Evolutionary conservation across 306 rosid species (phyloP).

Genomic region (Casuarina glauca): DNA sequence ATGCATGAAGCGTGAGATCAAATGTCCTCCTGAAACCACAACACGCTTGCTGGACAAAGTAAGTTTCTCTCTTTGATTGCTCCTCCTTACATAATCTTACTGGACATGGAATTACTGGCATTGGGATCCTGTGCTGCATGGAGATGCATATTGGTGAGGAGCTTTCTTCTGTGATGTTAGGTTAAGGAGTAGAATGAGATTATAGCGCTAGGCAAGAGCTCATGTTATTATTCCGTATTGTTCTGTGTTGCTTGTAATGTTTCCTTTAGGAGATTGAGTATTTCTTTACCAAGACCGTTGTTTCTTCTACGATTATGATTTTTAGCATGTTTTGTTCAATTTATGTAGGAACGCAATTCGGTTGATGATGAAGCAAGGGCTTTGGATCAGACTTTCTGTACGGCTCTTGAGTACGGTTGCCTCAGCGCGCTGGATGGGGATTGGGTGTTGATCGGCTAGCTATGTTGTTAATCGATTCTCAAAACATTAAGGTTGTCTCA

Average conservation of each 20-base stretch:
- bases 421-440: constrained; percentile 98
- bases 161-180: background rate
- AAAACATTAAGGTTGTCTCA: constrained; percentile 71
- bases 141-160: background rate
- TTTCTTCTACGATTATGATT: background rate
- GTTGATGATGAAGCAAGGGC: constrained; percentile 99
- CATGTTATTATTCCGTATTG: background rate
- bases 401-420: constrained; percentile 85
- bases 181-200: background rate
- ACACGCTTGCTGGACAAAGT: constrained; percentile 92
- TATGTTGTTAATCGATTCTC: constrained; percentile 84
- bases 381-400: constrained; percentile 82
- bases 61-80: constrained; percentile 3
- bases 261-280: background rate
- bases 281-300: background rate
- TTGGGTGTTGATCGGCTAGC: constrained; percentile 81
- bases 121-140: background rate
- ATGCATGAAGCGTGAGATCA: constrained; percentile 67
- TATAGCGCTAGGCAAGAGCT: background rate
- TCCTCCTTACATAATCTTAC: background rate
- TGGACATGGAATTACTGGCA: background rate
- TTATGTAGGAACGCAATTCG: constrained; percentile 72
- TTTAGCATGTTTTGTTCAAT: background rate
- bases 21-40: constrained; percentile 88
- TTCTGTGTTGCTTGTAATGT: background rate